phyloP scores from a whole-genome alignment of 495 filamentous ascomycete genomes.

The Copromyces sp. region DNA sequence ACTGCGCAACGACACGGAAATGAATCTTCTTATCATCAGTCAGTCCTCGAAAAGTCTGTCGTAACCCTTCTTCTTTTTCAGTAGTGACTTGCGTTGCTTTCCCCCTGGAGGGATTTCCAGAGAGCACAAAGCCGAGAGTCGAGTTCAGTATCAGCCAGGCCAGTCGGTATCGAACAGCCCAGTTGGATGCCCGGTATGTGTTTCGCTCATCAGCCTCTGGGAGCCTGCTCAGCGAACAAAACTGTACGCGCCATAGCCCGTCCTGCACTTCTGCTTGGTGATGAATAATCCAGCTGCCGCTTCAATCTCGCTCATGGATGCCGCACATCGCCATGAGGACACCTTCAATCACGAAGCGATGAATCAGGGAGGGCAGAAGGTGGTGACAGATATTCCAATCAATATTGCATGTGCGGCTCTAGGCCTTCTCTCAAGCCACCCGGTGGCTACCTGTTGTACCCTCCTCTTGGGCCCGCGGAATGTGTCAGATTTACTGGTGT shows the following conservation, averaged over 20 bases:
- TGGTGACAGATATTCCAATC: neutral
- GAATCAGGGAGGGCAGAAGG: neutral
- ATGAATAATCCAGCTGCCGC: neutral
- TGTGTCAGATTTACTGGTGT: too few relatives aligned
- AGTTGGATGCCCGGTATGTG: neutral
- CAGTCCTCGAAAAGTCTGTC: neutral
- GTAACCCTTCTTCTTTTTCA: neutral
- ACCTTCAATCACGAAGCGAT: neutral
- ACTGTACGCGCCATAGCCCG: neutral
- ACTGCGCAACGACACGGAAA: neutral
- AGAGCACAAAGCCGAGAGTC: neutral
- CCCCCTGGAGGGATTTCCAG: neutral
- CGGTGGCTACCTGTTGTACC: neutral
- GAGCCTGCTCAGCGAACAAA: neutral
- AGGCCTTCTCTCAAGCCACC: neutral
- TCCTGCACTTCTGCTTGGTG: neutral
- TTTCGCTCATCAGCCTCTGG: neutral
- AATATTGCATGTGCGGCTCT: neutral
- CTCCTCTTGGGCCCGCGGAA: neutral
- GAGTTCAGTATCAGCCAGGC: neutral
- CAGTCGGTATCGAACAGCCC: neutral
- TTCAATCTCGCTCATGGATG: neutral
- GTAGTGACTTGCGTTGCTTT: neutral
- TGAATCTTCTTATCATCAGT: neutral
- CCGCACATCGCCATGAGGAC: neutral